A percentile compares a stretch with the other conserved stretches of the same genome.
These are phyloP conservation scores for Corrigiola litoralis DNA, from an alignment of 179 eudicot species.

Conservation along the genomic window DNA sequence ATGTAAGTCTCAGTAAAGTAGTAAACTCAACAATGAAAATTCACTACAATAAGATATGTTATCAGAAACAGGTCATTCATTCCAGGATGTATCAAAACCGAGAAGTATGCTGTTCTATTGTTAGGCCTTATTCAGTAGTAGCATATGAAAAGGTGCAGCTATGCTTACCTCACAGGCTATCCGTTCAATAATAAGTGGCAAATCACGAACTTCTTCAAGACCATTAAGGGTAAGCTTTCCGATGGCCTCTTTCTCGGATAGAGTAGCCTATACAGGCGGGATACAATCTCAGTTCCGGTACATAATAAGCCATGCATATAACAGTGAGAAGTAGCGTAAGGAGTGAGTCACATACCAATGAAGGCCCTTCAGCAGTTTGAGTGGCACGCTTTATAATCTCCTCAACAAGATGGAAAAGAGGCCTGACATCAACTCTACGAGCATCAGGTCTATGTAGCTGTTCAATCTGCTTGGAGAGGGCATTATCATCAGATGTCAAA, in stretches of 20 bases:
- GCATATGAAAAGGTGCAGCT: background rate
- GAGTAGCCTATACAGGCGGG: constrained; percentile 8
- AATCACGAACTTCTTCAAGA: constrained; percentile 37
- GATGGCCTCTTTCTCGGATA: constrained; percentile 14
- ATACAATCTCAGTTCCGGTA: background rate
- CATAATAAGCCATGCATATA: background rate
- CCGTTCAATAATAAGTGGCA: constrained; percentile 38
- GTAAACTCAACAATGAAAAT: no score
- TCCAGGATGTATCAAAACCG: no score
- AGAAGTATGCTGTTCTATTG: background rate
- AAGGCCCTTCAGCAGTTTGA: constrained; percentile 19
- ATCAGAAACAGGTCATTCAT: no score
- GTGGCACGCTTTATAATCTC: constrained; percentile 43
- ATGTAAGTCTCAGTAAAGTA: background rate
- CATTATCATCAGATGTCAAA: constrained; percentile 47
- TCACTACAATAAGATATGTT: no score
- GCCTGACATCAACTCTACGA: constrained; percentile 41
- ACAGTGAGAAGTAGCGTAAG: background rate
- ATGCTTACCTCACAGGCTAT: constrained; percentile 45
- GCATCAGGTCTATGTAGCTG: constrained; percentile 51
- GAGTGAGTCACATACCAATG: constrained; percentile 21
- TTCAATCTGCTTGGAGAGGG: constrained; percentile 47
- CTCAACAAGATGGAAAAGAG: constrained; percentile 47
- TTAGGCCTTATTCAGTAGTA: background rate
- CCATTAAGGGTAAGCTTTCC: constrained; percentile 12